Base-by-base conservation (phyloP, 2,329 filamentous ascomycete genomes). In the Colletotrichum orchidophilum region DNA sequence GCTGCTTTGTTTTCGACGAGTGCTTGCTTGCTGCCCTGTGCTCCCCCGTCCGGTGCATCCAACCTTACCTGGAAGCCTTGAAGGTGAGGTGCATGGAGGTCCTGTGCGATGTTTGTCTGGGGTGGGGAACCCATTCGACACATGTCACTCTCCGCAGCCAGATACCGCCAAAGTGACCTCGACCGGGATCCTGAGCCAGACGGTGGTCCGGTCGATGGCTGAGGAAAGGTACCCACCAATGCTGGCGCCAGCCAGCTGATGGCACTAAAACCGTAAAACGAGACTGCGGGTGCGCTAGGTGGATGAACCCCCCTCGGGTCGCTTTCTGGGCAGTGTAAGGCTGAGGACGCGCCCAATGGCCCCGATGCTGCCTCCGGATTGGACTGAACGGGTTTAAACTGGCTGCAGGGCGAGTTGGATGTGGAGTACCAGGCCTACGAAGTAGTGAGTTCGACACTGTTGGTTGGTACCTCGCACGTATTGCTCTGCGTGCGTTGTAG, bases 201-300 rank as follows among this genome's bases (percentile, higher is more conserved):
- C 9, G 21, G 21, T 29, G 58, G 75, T 69, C 75, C 39, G 39
- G 39, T 74, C 31, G 42, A 73, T 76, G 74, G 75, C 75, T 76
- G 75, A 73, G 62, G 26, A 62, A 49, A 46, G 39, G 39, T 46
- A 46, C 39, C 39, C 39, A 46, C 18, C 15, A 46, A 18, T 46
- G n/a, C 39, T 71, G 46, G 70, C 70, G 71, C 74, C 73, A 75
- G 74, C 39, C 70, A 73, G 73, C 68, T 73, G 71, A 75, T 68
- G 63, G 59, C 67, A 70, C 74, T 75, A 74, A 71, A 66, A 39
- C 49, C 27, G 60, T 75, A 74, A 71, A 66, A 39, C 49, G 35
- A 66, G 62, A 35, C 39, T 57, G 63, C 68, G 52, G 63, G 46
- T 70, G 50, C 57, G 39, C 63, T 53, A 49, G 57, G 50, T 57